Evolutionary conservation across 108 stramenopile species (phyloP).

Genomic region (Fistulifera pelliculosa): DNA sequence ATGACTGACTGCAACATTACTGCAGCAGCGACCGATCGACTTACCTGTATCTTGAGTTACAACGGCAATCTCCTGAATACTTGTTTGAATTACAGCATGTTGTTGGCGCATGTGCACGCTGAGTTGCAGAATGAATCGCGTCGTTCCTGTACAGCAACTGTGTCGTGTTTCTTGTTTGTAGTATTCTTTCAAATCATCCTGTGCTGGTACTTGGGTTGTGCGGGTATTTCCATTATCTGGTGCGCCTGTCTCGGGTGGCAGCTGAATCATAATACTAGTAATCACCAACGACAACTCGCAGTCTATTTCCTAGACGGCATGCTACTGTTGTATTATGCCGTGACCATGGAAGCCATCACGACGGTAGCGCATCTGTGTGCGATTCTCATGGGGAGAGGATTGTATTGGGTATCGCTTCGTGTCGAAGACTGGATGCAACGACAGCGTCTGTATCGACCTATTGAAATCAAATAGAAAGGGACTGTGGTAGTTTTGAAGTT

Average conservation of each 20-base stretch:
- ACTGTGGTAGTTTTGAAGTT: too few species aligned
- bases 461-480: too few species aligned
- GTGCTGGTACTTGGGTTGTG: constrained; percentile 35
- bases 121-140: constrained; percentile 5
- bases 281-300: not conserved
- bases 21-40: not conserved
- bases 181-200: constrained; percentile 32
- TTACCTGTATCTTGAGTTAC: constrained; percentile 23
- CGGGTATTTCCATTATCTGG: constrained; percentile 53
- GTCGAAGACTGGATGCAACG: too few species aligned
- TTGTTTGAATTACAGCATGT: constrained; percentile 14
- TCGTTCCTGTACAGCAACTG: not conserved
- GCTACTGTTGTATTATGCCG: constrained; percentile 28
- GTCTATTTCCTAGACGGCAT: not conserved
- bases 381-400: constrained; percentile 14
- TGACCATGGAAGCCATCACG: constrained; percentile 27
- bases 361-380: constrained; percentile 41
- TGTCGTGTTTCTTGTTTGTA: constrained; percentile 8
- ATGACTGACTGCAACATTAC: not conserved
- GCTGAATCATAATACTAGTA: too few species aligned
- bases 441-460: too few species aligned
- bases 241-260: constrained; percentile 35
- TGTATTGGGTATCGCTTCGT: not conserved
- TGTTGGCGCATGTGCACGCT: not conserved
- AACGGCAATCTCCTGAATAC: constrained; percentile 13